Evolutionary conservation across 2,329 filamentous ascomycete species (phyloP), one percentile per base, ranked within the genome.

Genomic region (Alternaria incomplexa): DNA sequence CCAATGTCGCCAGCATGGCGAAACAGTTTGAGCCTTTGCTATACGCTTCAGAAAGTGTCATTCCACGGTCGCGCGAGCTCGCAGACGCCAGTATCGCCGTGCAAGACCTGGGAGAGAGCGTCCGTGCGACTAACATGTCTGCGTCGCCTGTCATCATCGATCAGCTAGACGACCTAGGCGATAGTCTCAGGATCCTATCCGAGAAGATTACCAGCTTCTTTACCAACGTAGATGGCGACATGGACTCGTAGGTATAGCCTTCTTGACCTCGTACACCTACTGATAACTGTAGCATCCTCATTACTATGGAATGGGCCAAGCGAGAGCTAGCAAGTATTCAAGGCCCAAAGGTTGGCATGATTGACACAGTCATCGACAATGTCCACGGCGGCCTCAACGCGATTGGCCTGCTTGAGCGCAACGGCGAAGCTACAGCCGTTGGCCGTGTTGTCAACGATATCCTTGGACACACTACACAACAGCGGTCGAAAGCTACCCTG

Each of bases 221-320:
- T 78, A 92, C 93, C 55, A 93, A 94, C 68, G 93, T 98, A 12
- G 93, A 97, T 73, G 92, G 93, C 25, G 95, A 97, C 74, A 91
- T 98, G 71, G 95, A 97, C 77, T 91, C 87, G 88, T 90, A 83
- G 71, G 83, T 81, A 59, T 57, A 51, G 32, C n/a, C 46, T 40
- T 40, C 25, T 46, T 25, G 17, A 22, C 47, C 25, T 45, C 40
- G 32, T 50, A 54, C 17, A 22, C 50, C 63, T 26, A 73, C 66
- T 61, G 55, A 61, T 75, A 53, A 61, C 55, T 54, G 20, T 73
- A 90, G 91, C 63, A 97, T 97, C 69, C 86, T 98, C 36, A 91
- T 96, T 64, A 93, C 96, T 55, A 97, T 98, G 93, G 93, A 97
- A 77, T 97, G 95, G 95, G 92, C 93, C 13, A 91, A 91, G 75